phyloP scores from a whole-genome alignment of 306 rosid species.

The Quercus berberidifolia region DNA sequence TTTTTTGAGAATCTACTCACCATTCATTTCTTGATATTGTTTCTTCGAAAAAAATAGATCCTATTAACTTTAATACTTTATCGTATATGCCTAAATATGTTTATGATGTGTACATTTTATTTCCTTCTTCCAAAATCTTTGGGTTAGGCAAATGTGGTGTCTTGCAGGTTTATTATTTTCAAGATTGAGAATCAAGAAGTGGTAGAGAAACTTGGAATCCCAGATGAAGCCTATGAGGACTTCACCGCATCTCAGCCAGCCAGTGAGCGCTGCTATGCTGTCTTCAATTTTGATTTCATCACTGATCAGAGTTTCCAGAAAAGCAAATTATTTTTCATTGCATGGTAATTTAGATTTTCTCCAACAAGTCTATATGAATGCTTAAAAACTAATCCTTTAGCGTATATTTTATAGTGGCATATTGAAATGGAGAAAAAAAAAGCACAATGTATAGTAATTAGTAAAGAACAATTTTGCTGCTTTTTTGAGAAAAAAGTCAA shows the following conservation, averaged over 20 bases:
- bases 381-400: background rate
- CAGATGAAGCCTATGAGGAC: slow-evolving; percentile 39
- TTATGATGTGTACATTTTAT: too few relatives aligned
- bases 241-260: too few relatives aligned
- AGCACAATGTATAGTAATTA: background rate
- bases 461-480: too few relatives aligned
- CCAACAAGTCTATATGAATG: background rate
- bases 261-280: slow-evolving; percentile 48
- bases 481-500: too few relatives aligned
- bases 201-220: slow-evolving; percentile 48
- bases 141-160: too few relatives aligned
- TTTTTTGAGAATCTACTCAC: too few relatives aligned
- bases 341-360: slow-evolving; percentile 35
- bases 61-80: too few relatives aligned
- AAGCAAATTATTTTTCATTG: slow-evolving; percentile 77
- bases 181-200: slow-evolving; percentile 60
- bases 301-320: slow-evolving; percentile 33
- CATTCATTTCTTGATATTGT: too few relatives aligned
- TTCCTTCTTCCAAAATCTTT: too few relatives aligned
- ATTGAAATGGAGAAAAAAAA: background rate
- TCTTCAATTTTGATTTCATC: slow-evolving; percentile 61
- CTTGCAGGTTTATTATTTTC: slow-evolving; percentile 51
- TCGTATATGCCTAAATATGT: too few relatives aligned
- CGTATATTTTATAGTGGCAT: background rate
- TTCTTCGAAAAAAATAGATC: too few relatives aligned